A percentile compares a stretch with the other conserved stretches of the same genome.
phyloP scores from a whole-genome alignment of 2,329 filamentous ascomycete species.

The Sarocladiaceae sp. region DNA sequence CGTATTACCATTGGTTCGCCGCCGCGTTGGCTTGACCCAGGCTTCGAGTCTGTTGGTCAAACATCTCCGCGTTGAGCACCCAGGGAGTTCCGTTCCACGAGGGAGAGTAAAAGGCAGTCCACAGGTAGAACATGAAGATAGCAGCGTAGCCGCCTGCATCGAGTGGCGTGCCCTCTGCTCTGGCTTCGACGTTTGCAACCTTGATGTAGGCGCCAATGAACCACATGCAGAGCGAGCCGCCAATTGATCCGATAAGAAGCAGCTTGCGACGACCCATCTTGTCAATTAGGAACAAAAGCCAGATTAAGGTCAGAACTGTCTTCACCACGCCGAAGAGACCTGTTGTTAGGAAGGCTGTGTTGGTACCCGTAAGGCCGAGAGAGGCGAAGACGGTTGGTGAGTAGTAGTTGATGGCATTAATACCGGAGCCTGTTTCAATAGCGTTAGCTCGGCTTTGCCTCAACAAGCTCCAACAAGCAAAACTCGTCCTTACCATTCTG shows the following conservation, averaged over 20 bases:
- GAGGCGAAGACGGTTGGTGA: slow-evolving; percentile 33
- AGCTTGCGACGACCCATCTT: slow-evolving; percentile 39
- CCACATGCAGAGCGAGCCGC: slow-evolving; percentile 57
- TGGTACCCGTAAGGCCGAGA: slow-evolving; percentile 37
- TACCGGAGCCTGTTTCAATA: background rate
- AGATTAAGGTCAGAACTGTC: slow-evolving; percentile 58
- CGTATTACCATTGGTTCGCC: too few species aligned
- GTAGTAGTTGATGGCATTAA: slow-evolving; percentile 71
- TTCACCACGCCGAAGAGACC: slow-evolving; percentile 67
- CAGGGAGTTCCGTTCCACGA: slow-evolving; percentile 72
- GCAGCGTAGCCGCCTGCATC: slow-evolving; percentile 46
- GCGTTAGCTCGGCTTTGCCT: background rate
- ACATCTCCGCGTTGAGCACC: slow-evolving; percentile 75
- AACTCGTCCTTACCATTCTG: too few species aligned
- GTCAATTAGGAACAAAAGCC: slow-evolving; percentile 59
- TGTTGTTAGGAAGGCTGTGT: slow-evolving; percentile 53
- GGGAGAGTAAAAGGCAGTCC: slow-evolving; percentile 65
- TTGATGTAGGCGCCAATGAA: slow-evolving; percentile 55
- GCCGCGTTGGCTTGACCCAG: too few species aligned
- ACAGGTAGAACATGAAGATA: slow-evolving; percentile 51
- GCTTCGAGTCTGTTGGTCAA: too few species aligned
- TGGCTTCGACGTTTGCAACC: slow-evolving; percentile 28
- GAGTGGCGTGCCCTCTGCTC: slow-evolving; percentile 48
- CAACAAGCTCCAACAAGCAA: too few species aligned
- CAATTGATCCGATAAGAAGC: slow-evolving; percentile 55